These are phyloP conservation scores for Zygoascus bituminiphila DNA, from an alignment of 805 yeast genomes.

Conservation along the genomic window DNA sequence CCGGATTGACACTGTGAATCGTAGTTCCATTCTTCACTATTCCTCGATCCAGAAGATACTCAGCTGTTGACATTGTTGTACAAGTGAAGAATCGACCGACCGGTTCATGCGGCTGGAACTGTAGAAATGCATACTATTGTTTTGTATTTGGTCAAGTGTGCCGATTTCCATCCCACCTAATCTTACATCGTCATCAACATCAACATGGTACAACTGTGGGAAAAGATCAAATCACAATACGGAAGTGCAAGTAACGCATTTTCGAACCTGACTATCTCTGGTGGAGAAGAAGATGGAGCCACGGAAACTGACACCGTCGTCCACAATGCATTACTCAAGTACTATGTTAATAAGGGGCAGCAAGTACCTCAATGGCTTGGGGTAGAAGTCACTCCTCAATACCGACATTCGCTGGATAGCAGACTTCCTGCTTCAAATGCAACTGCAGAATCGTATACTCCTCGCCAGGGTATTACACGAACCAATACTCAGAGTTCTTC, in stretches of 20 bases:
- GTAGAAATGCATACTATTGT: background rate
- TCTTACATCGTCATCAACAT: slow-evolving; percentile 1
- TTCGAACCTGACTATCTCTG: slow-evolving; percentile 21
- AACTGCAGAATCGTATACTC: background rate
- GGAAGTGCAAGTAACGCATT: slow-evolving; percentile 22
- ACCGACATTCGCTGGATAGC: background rate
- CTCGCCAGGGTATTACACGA: background rate
- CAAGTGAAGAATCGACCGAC: too few relatives aligned
- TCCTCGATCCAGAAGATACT: slow-evolving; percentile 22
- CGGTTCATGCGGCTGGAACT: too few relatives aligned
- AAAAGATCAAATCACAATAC: slow-evolving; percentile 21
- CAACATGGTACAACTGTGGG: slow-evolving; percentile 20
- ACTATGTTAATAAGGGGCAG: slow-evolving; percentile 27
- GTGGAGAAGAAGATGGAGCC: slow-evolving; percentile 37
- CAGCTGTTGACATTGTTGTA: too few relatives aligned
- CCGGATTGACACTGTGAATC: slow-evolving; percentile 40
- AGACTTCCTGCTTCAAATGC: background rate
- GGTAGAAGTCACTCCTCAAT: slow-evolving; percentile 6
- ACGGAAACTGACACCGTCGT: slow-evolving; percentile 36
- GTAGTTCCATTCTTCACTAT: slow-evolving; percentile 22
- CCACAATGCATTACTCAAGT: slow-evolving; percentile 37
- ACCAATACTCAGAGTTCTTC: slow-evolving; percentile 6
- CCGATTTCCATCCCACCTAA: too few relatives aligned
- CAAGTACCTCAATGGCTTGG: slow-evolving; percentile 29
- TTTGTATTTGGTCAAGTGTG: background rate